phyloP scores from a whole-genome alignment of 176 grass and related monocot genomes.

The Zizania latifolia region DNA sequence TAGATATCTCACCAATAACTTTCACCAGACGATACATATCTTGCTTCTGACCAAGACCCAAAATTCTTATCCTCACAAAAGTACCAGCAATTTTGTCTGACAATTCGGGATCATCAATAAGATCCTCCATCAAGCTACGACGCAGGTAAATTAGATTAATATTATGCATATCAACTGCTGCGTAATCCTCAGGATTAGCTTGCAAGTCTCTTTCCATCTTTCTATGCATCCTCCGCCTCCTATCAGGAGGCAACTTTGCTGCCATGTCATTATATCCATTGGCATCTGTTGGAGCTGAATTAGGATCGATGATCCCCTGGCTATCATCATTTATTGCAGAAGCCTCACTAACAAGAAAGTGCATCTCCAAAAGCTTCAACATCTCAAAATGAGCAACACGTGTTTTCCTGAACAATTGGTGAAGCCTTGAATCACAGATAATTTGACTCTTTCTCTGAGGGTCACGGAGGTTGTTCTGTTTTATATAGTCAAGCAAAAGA shows the following conservation, averaged over 20 bases:
- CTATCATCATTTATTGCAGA: conserved; percentile 39
- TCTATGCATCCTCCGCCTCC: conserved; percentile 54
- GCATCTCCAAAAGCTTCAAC: conserved; percentile 89
- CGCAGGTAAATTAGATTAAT: conserved; percentile 79
- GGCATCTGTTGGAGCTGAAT: conserved; percentile 59
- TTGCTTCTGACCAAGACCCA: conserved; percentile 70
- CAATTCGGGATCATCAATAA: conserved; percentile 61
- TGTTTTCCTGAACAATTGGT: conserved; percentile 68
- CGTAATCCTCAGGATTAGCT: conserved; percentile 67
- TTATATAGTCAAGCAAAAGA: conserved; percentile 93
- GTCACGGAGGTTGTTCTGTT: conserved; percentile 85
- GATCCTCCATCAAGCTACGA: conserved; percentile 80
- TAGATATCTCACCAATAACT: conserved; percentile 76
- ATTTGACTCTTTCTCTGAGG: conserved; percentile 92
- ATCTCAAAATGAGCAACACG: conserved; percentile 98
- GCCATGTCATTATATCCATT: conserved; percentile 43
- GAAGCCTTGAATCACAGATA: conserved; percentile 78
- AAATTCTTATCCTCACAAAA: conserved; percentile 95
- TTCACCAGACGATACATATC: conserved; percentile 96
- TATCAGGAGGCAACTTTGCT: conserved; percentile 40
- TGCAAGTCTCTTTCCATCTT: conserved; percentile 49
- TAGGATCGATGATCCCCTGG: conserved; percentile 28
- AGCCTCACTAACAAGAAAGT: conserved; percentile 70
- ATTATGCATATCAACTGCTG: conserved; percentile 91
- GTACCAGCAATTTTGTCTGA: conserved; percentile 63